Base-by-base conservation (phyloP, 768 basidiomycete species). In the Leccinum subgranulosum region DNA sequence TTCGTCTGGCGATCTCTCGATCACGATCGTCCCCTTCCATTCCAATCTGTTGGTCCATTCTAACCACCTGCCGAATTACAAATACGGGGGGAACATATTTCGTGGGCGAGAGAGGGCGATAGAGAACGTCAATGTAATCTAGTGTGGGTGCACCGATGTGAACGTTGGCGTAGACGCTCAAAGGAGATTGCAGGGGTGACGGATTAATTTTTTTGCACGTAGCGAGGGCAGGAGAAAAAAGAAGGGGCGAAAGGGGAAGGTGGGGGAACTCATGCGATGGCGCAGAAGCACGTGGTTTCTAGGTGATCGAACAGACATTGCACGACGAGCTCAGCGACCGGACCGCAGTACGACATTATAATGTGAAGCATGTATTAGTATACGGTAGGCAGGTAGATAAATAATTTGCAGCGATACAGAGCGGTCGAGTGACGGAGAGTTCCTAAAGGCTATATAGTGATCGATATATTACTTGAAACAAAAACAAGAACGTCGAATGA, bases 321-420 rank as follows among this genome's bases (percentile, higher is more conserved):
- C n/a, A 41, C 46, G 25, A 47, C 3, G 48, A 8, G 50, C 25
- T 27, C 34, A 51, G 46, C 56, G 60, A 55, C 51, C 59, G 49
- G 50, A 49, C 34, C 67, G 67, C 64, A 49, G 51, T 51, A 59
- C 58, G 46, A 58, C 0, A 58, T 61, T 64, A 60, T 23, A 53
- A 19, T 15, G n/a, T 43, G 41, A 39, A 34, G 19, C 49, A 58
- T 53, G 41, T 60, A 59, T 51, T 51, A 34, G 56, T 68, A 68
- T 57, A 43, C 58, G 34, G 25, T 43, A 52, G 36, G 55, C 55
- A 56, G 49, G 28, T 51, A 56, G 51, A 67, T 67, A 69, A 58
- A 71, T 65, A 69, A 41, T 34, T 59, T 15, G 56, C 60, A 71
- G 36, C 34, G 65, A 67, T 69, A 69, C 68, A 69, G 57, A 55